Evolutionary conservation across 805 yeast genomes (phyloP).

Genomic region (Kodamaea fukazawae): DNA sequence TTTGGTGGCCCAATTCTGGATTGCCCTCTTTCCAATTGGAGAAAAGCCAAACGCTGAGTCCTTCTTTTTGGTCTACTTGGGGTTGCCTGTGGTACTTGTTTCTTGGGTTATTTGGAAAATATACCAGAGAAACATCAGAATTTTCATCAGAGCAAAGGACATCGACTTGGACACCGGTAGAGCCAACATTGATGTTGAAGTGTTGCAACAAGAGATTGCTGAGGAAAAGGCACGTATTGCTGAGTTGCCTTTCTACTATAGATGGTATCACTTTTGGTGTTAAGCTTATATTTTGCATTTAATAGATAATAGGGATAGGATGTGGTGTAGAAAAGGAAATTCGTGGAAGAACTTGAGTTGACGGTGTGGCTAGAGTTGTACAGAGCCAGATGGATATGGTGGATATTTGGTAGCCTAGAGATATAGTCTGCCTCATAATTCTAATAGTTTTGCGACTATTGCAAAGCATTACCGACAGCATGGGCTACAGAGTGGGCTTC

Average conservation of each 20-base stretch:
- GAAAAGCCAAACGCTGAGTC: constrained; percentile 31
- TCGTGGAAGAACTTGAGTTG: too few species aligned
- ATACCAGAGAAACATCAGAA: constrained; percentile 40
- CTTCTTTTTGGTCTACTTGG: constrained; percentile 46
- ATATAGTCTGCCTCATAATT: too few species aligned
- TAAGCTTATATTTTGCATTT: constrained; percentile 16
- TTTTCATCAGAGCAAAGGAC: constrained; percentile 43
- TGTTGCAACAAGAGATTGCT: constrained; percentile 51
- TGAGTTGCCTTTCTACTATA: constrained; percentile 44
- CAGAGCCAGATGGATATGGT: too few species aligned
- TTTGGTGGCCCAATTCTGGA: constrained; percentile 40
- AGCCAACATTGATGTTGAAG: constrained; percentile 54
- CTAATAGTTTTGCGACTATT: too few species aligned
- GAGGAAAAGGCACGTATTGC: constrained; percentile 53
- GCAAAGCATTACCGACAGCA: too few species aligned
- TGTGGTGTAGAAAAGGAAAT: background rate
- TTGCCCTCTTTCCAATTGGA: constrained; percentile 37
- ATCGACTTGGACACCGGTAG: constrained; percentile 64
- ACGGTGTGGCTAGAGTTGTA: too few species aligned
- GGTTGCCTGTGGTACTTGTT: constrained; percentile 45
- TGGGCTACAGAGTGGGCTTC: too few species aligned
- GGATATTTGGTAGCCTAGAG: too few species aligned
- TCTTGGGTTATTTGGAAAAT: constrained; percentile 41
- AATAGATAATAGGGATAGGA: too few species aligned
- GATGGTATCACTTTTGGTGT: constrained; percentile 57